Evolutionary conservation across 2,329 filamentous ascomycete genomes (phyloP), one percentile per base, ranked within the genome.

Genomic region (Stromatinia cepivora): DNA sequence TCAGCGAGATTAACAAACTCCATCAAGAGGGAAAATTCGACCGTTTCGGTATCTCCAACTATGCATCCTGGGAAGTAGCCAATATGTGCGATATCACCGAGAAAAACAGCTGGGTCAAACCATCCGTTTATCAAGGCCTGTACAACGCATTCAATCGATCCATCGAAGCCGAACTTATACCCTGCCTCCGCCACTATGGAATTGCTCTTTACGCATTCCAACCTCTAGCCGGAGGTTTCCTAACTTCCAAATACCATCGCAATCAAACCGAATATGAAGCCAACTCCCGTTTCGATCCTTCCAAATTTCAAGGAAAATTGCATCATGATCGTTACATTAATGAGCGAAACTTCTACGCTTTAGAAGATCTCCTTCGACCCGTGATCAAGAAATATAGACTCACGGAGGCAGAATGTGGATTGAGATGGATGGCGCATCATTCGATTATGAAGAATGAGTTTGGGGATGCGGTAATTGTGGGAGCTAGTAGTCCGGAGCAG

Each of bases 351-450:
- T 90, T 90, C 74, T 83, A 89, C 67, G 91, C 92, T 1, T 81
- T 95, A 58, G 61, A 64, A 39, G 82, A 85, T 70, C 79, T 90
- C 59, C 85, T 95, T 72, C 90, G 93, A 80, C 81, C 84, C 3
- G 90, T 88, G 1, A 86, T 87, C 1, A 81, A 88, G 74, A 90
- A 91, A 80, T 85, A 92, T 77, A 86, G 85, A 1, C 78, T 94
- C 73, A 89, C 86, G 3, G 80, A 92, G 77, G 85, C 93, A 59
- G 92, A 95, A 81, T 88, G 86, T 22, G 91, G 91, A 1, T 82
- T 94, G 77, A 84, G 92, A 65, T 94, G 92, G 91, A 79, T 85
- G 66, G 85, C 87, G 62, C 90, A 94, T 78, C 92, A 94, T 80
- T 91, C 88, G 9, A 80, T 81, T 69, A 81, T 90, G 57, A 84